phyloP scores from a whole-genome alignment of 768 basidiomycete species.

The Lactarius trivialis region DNA sequence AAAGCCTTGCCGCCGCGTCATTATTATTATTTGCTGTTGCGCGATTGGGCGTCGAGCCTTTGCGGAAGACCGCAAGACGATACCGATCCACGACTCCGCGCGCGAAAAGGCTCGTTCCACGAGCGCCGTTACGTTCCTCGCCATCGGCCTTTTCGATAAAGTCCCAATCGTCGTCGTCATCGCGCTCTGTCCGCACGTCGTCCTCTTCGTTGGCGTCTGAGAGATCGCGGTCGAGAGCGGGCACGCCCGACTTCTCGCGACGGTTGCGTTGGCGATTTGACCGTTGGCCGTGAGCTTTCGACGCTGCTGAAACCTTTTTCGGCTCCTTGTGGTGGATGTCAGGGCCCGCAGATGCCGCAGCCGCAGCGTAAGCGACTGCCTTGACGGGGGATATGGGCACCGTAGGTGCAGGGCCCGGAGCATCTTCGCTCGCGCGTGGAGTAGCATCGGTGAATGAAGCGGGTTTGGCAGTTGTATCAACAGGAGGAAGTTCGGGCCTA shows the following conservation, averaged over 20 bases:
- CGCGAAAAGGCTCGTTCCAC: conserved; percentile 77
- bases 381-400: conserved; percentile 12
- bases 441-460: conserved; percentile 12
- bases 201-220: conserved; percentile 46
- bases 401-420: neutral
- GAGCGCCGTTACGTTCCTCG: conserved; percentile 76
- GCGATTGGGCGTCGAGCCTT: conserved; percentile 60
- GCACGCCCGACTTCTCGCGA: conserved; percentile 78
- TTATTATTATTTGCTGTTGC: conserved; percentile 39
- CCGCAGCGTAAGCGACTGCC: conserved; percentile 12
- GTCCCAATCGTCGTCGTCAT: conserved; percentile 87
- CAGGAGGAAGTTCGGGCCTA: conserved; percentile 10
- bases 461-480: conserved; percentile 12
- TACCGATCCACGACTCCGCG: conserved; percentile 91
- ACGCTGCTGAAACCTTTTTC: conserved; percentile 12
- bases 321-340: conserved; percentile 19
- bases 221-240: conserved; percentile 69
- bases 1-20: conserved; percentile 31
- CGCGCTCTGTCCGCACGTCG: conserved; percentile 37
- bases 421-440: conserved; percentile 20
- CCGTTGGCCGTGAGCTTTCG: conserved; percentile 23
- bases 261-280: conserved; percentile 36
- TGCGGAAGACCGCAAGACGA: conserved; percentile 77
- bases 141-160: conserved; percentile 75
- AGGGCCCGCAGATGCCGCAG: conserved; percentile 13